Evolutionary conservation across 345 rosid species (phyloP).

Genomic region (Clausena lansium): DNA sequence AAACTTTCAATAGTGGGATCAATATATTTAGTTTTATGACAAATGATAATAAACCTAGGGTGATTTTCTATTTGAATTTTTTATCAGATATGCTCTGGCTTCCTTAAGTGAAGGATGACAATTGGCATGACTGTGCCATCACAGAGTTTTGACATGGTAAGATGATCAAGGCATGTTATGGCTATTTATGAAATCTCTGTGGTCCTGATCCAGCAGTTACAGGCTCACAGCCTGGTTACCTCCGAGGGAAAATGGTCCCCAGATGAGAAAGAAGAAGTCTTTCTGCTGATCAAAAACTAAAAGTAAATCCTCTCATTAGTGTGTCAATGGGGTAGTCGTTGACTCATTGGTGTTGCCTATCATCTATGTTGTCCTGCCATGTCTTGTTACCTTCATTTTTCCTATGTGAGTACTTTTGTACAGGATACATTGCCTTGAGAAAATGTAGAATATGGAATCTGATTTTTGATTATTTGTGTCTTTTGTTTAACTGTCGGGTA

Average conservation of each 20-base stretch:
- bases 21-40: neutral
- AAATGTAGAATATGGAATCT: neutral
- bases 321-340: neutral
- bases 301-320: neutral
- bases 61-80: neutral
- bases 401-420: neutral
- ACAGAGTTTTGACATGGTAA: neutral
- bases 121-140: neutral
- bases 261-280: neutral
- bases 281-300: neutral
- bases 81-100: neutral
- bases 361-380: neutral
- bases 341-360: neutral
- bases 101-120: neutral
- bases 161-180: neutral
- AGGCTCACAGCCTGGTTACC: neutral
- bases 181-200: constrained; percentile 8
- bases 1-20: neutral
- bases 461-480: neutral
- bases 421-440: neutral
- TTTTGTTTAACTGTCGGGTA: neutral
- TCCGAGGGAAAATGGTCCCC: neutral
- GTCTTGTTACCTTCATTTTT: neutral
- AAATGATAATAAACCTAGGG: neutral
- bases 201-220: constrained; percentile 8